A percentile compares a stretch with the other conserved stretches of the same genome.
Evolutionary conservation across 2,329 filamentous ascomycete species (phyloP).

Genomic region (Apiospora phragmitis): DNA sequence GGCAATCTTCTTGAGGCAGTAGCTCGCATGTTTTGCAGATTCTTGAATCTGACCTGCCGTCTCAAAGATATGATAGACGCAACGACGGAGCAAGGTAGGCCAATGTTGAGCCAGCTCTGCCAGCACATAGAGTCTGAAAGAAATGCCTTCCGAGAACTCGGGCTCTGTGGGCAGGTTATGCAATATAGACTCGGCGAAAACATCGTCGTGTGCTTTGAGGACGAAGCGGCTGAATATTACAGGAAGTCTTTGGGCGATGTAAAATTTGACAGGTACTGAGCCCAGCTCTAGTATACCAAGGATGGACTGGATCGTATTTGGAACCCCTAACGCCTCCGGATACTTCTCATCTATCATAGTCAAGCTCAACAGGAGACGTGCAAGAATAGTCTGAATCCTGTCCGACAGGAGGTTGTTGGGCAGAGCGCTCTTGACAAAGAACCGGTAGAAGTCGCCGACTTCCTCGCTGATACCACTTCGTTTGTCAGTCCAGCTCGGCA

Average conservation of each 20-base stretch:
- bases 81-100: conserved; percentile 82
- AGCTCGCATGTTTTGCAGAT: conserved; percentile 69
- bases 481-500: conserved; percentile 62
- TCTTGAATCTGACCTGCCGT: conserved; percentile 71
- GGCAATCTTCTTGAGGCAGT: conserved; percentile 70
- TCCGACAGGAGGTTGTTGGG: conserved; percentile 70
- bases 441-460: conserved; percentile 76
- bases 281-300: conserved; percentile 70
- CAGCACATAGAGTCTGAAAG: conserved; percentile 75
- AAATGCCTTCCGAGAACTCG: conserved; percentile 77
- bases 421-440: conserved; percentile 70
- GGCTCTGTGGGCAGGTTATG: conserved; percentile 72
- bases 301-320: conserved; percentile 67
- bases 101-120: conserved; percentile 77
- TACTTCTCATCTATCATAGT: conserved; percentile 69
- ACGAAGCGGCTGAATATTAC: conserved; percentile 78
- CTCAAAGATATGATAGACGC: conserved; percentile 94
- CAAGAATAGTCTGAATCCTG: conserved; percentile 65
- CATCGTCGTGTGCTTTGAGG: conserved; percentile 78
- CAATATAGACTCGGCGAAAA: conserved; percentile 79
- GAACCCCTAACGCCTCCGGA: conserved; percentile 57
- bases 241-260: conserved; percentile 68
- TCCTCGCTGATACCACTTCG: conserved; percentile 61
- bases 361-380: conserved; percentile 68
- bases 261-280: conserved; percentile 72